Evolutionary conservation across 2,329 filamentous ascomycete genomes (phyloP), one percentile per base, ranked within the genome.

Genomic region (Dactylellina leptospora): DNA sequence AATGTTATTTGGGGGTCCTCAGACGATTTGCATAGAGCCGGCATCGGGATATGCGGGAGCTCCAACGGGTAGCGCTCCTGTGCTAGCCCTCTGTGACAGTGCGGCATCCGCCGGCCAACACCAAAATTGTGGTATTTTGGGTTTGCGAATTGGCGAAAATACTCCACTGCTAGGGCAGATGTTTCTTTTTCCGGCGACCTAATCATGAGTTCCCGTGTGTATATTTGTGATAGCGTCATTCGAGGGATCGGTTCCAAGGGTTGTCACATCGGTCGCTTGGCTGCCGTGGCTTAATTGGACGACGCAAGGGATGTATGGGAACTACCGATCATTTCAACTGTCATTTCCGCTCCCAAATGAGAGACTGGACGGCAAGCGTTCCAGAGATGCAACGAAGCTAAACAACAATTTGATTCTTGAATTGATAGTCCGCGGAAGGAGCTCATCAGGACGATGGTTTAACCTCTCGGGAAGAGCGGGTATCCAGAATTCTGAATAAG

Each of bases 71-170:
- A n/a, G n/a, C n/a, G n/a, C n/a, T n/a, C n/a, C n/a, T n/a, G n/a
- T n/a, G n/a, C n/a, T n/a, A n/a, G n/a, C n/a, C n/a, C n/a, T n/a
- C n/a, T n/a, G n/a, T n/a, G n/a, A n/a, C n/a, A n/a, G n/a, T n/a
- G n/a, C n/a, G n/a, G n/a, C n/a, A n/a, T n/a, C n/a, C 27, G 51
- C 16, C 33, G 9, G 16, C 23, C 64, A 70, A 70, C 64, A 62
- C 64, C 30, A 50, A 30, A 61, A 1, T 55, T 70, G 64, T 70
- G 61, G 64, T 28, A 70, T 70, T 70, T 70, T 70, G 28, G 33
- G 33, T 20, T 50, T 61, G 50, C 38, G 51, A 44, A 11, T 6
- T 33, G 28, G 10, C 30, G 13, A 51, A 42, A 42, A 18, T 8
- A 38, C 18, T 18, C 23, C 22, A 23, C n/a, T 40, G 47, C 38